Evolutionary conservation across 106 monocot genomes (phyloP).

Genomic region (Acanthochlamys bracteata): DNA sequence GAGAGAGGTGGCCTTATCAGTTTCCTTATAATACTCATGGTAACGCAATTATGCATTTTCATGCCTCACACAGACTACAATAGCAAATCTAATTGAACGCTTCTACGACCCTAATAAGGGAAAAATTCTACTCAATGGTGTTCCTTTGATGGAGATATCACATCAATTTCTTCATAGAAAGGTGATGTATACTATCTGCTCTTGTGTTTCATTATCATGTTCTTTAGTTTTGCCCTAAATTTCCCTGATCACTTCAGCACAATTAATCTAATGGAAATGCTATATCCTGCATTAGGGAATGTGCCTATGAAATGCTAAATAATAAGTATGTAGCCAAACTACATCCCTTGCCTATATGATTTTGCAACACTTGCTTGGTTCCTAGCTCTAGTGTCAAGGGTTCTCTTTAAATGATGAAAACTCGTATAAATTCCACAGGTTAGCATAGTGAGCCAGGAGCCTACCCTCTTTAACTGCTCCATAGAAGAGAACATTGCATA

Average conservation of each 20-base stretch:
- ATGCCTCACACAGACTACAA: conserved; percentile 63
- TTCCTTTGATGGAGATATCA: conserved; percentile 82
- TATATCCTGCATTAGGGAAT: too few species aligned
- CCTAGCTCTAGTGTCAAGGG: too few species aligned
- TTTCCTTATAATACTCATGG: not conserved
- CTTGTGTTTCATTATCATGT: not conserved
- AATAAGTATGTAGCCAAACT: too few species aligned
- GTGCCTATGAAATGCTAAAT: too few species aligned
- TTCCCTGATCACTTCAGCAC: too few species aligned
- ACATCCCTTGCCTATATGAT: too few species aligned
- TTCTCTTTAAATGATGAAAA: too few species aligned
- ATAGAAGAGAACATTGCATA: conserved; percentile 98
- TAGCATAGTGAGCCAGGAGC: conserved; percentile 99
- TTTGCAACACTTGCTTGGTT: too few species aligned
- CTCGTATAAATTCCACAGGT: conserved; percentile 32
- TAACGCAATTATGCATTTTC: not conserved
- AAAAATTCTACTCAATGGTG: conserved; percentile 73
- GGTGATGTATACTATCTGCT: conserved; percentile 22
- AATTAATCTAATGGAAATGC: too few species aligned
- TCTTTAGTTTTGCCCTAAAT: too few species aligned
- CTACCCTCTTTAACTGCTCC: conserved; percentile 85
- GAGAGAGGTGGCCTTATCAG: not conserved
- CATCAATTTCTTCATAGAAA: conserved; percentile 83
- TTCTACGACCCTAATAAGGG: conserved; percentile 96
- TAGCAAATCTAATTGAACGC: conserved; percentile 92